phyloP scores from a whole-genome alignment of 345 rosid genomes.

The Aegle marmelos region DNA sequence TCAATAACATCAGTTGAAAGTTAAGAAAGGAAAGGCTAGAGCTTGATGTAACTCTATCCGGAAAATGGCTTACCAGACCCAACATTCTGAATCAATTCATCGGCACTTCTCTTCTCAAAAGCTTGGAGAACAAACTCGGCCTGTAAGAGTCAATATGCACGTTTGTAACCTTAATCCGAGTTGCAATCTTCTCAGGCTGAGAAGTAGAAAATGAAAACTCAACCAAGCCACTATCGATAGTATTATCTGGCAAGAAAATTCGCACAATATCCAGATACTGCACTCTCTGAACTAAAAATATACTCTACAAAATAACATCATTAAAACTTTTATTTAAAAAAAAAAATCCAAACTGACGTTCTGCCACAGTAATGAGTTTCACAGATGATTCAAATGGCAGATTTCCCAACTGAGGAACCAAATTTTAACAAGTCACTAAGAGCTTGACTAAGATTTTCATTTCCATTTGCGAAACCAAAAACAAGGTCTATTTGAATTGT shows the following conservation, averaged over 20 bases:
- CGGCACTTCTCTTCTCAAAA: conserved; percentile 14
- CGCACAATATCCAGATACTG: not conserved
- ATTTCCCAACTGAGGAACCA: not conserved
- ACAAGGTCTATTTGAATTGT: no score
- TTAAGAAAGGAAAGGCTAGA: not conserved
- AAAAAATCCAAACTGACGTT: no score
- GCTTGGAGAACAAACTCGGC: conserved; percentile 29
- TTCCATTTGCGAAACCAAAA: no score
- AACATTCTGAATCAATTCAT: conserved; percentile 7
- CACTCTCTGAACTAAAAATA: not conserved
- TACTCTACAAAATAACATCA: not conserved
- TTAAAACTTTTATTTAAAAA: not conserved
- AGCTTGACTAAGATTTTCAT: not conserved
- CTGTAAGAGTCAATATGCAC: conserved; percentile 11
- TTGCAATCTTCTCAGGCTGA: conserved; percentile 23
- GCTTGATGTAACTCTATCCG: not conserved
- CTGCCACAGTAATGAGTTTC: not conserved
- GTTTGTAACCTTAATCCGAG: conserved; percentile 5
- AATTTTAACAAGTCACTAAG: not conserved
- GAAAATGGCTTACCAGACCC: not conserved
- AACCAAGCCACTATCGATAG: not conserved
- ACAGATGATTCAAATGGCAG: not conserved
- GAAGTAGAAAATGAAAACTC: not conserved
- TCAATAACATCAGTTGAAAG: not conserved
- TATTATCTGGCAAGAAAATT: not conserved